Conservation (phyloP, 495 filamentous ascomycete genomes). For the Penicillium diatomitis region DNA sequence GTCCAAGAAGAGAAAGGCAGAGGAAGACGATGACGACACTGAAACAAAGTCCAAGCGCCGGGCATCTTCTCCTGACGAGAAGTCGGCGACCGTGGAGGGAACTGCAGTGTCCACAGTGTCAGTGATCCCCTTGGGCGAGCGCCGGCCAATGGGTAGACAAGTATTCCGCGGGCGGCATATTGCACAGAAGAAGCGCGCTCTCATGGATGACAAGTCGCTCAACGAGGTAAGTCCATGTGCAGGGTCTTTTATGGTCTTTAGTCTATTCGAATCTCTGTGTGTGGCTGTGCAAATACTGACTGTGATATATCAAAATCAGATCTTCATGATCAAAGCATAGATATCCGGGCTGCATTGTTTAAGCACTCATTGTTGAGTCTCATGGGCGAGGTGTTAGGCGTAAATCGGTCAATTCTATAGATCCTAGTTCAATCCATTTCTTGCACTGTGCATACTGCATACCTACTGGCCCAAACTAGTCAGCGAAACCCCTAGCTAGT, state of each 20-base stretch:
- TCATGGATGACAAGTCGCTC: constrained; percentile 60
- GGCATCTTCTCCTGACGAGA: neutral
- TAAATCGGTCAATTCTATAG: neutral
- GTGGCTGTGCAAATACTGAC: neutral
- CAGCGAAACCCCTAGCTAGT: neutral
- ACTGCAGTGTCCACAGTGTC: constrained; percentile 10
- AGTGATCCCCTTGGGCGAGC: constrained; percentile 26
- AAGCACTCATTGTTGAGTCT: neutral
- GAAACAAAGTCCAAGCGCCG: neutral
- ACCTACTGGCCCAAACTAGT: neutral
- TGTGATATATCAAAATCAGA: constrained; percentile 32
- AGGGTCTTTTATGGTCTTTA: no score
- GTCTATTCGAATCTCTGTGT: no score
- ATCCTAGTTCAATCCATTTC: neutral
- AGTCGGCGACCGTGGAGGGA: constrained; percentile 6
- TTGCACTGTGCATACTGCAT: neutral
- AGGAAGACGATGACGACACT: constrained; percentile 15
- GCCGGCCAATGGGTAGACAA: constrained; percentile 45
- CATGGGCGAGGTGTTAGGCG: constrained; percentile 6
- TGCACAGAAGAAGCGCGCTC: constrained; percentile 66
- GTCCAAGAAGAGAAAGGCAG: constrained; percentile 44
- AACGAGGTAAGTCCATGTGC: constrained; percentile 52
- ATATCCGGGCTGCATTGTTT: constrained; percentile 1
- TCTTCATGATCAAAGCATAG: constrained; percentile 61
- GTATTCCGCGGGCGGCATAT: constrained; percentile 63